These are phyloP conservation scores for Hysterangium stoloniferum DNA, from an alignment of 768 basidiomycete genomes.

Conservation along the genomic window DNA sequence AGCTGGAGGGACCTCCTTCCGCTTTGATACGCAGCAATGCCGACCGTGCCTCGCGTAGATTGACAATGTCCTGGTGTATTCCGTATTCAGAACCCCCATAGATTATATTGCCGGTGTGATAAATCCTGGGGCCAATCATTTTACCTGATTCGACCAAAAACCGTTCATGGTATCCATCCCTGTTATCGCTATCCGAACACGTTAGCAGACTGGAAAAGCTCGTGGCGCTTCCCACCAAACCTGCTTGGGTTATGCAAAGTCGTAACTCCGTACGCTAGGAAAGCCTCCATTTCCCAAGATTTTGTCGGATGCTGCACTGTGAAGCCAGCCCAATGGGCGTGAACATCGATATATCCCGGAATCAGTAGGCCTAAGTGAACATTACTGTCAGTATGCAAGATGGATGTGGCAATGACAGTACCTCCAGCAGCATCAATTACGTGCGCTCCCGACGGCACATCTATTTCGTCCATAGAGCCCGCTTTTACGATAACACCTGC, in stretches of 20 bases:
- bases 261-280: too few species aligned
- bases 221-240: too few species aligned
- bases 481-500: conserved; percentile 53
- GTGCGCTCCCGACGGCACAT: conserved; percentile 32
- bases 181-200: conserved; percentile 54
- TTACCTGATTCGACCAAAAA: conserved; percentile 61
- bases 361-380: too few species aligned
- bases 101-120: conserved; percentile 59
- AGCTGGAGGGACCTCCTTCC: conserved; percentile 61
- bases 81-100: conserved; percentile 43
- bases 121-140: conserved; percentile 63
- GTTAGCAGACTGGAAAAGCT: too few species aligned
- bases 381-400: too few species aligned
- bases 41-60: conserved; percentile 52
- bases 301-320: too few species aligned
- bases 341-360: too few species aligned
- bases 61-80: conserved; percentile 56
- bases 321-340: too few species aligned
- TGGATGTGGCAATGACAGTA: conserved; percentile 23
- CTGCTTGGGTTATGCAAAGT: too few species aligned
- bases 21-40: conserved; percentile 62
- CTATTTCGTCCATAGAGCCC: conserved; percentile 27
- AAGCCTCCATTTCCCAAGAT: too few species aligned
- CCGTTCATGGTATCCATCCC: conserved; percentile 56
- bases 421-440: conserved; percentile 57